These are phyloP conservation scores for Sungouiella blattae DNA, from an alignment of 805 yeast genomes.

Conservation along the genomic window DNA sequence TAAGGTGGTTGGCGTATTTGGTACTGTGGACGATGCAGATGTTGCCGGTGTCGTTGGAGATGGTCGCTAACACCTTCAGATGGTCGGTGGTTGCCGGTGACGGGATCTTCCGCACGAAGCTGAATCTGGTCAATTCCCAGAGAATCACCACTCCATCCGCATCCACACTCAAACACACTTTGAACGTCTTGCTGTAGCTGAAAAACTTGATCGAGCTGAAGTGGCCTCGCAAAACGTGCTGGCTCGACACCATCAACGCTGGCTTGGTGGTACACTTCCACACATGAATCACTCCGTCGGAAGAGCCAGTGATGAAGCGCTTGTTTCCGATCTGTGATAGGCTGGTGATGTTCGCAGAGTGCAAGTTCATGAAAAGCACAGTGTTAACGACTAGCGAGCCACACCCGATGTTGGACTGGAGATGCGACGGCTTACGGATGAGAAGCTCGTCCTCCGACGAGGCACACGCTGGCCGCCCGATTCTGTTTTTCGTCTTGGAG, in stretches of 20 bases:
- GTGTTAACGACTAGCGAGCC: constrained; percentile 41
- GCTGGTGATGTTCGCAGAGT: constrained; percentile 35
- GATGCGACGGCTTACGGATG: constrained; percentile 27
- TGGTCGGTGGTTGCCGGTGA: constrained; percentile 14
- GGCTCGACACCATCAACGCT: constrained; percentile 32
- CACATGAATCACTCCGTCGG: constrained; percentile 57
- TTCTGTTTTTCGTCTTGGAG: constrained; percentile 44
- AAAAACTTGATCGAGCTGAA: constrained; percentile 43
- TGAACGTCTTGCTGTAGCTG: constrained; percentile 48
- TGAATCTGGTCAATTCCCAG: constrained; percentile 62
- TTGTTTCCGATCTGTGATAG: constrained; percentile 40
- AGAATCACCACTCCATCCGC: constrained; percentile 48
- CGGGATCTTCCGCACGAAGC: constrained; percentile 42
- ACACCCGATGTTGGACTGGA: constrained; percentile 15
- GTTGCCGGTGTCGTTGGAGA: constrained; percentile 55
- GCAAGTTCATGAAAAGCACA: constrained; percentile 41
- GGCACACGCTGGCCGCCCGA: constrained; percentile 43
- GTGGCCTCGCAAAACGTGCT: constrained; percentile 58
- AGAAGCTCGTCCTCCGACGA: constrained; percentile 35
- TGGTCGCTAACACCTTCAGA: constrained; percentile 31
- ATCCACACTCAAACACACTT: constrained; percentile 55
- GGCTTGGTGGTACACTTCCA: constrained; percentile 45
- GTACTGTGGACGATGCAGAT: constrained; percentile 37
- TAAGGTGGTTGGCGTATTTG: constrained; percentile 19
- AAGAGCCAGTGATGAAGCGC: constrained; percentile 47